Evolutionary conservation across 768 basidiomycete species (phyloP).

Genomic region (Mycena vitilis): DNA sequence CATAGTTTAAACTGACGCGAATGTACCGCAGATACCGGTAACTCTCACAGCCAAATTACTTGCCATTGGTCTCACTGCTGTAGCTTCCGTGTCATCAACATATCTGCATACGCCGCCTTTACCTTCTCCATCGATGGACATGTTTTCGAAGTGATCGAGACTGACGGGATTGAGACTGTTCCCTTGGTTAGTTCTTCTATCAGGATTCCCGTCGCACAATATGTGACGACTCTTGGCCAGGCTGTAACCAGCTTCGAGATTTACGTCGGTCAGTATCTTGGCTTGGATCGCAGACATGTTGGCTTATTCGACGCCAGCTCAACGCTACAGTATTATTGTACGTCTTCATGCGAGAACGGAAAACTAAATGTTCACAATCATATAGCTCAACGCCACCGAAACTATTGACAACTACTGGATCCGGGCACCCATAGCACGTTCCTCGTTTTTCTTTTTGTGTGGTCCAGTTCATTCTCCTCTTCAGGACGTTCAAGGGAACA

Average conservation of each 20-base stretch:
- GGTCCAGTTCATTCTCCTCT: neutral
- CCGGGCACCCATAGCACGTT: slow-evolving; percentile 45
- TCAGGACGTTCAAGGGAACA: neutral
- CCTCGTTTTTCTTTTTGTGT: too few relatives aligned
- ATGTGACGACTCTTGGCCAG: neutral
- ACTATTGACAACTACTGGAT: slow-evolving; percentile 55
- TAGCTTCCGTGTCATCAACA: slow-evolving; percentile 55
- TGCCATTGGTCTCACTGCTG: neutral
- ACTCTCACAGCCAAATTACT: neutral
- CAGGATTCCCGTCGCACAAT: too few relatives aligned
- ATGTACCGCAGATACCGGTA: slow-evolving; percentile 6
- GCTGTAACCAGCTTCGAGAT: slow-evolving; percentile 47
- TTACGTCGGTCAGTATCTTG: slow-evolving; percentile 27
- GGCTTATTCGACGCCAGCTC: slow-evolving; percentile 27
- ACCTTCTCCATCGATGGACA: slow-evolving; percentile 40
- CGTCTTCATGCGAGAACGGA: neutral
- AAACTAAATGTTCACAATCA: neutral
- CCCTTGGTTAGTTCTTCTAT: slow-evolving; percentile 29
- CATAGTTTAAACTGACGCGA: neutral
- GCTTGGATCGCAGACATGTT: neutral
- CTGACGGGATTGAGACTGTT: slow-evolving; percentile 43
- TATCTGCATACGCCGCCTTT: slow-evolving; percentile 46
- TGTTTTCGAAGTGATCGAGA: slow-evolving; percentile 7
- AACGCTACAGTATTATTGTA: slow-evolving; percentile 46
- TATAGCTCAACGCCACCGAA: slow-evolving; percentile 44